Evolutionary conservation across 2,329 filamentous ascomycete genomes (phyloP), one percentile per base, ranked within the genome.

Genomic region (Fusarium beomiforme): DNA sequence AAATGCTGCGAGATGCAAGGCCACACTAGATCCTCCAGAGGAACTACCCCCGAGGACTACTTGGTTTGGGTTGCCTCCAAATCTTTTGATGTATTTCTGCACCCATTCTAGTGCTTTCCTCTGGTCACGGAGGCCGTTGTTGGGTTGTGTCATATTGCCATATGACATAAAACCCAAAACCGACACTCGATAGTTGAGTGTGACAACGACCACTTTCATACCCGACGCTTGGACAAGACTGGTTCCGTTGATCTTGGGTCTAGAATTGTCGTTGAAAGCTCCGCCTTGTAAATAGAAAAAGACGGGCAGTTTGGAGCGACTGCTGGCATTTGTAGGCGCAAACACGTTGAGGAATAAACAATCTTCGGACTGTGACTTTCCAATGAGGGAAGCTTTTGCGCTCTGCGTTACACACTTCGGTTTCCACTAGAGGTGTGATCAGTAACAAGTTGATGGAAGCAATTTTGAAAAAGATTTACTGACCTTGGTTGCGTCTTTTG

Each of bases 171-270:
- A 95, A 0, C 92, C 92, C 71, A 89, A 93, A 0, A 88, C 86
- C 0, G 92, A 92, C 17, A 95, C 91, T 13, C 92, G 89, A 77
- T 95, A 94, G 80, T 93, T 95, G 80, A 93, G 87, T 13, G 85
- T 90, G 3, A 94, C 91, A 1, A 93, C 88, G 0, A 95, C 81
- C 23, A 94, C 90, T 61, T 86, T 81, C 43, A 85, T 84, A 21
- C 87, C 87, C 0, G 89, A 90, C 34, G 83, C 77, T 33, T 91
- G 83, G 29, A 81, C 79, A 31, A 94, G 79, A 2, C 86, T 88
- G 2, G 85, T 85, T 1, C 88, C 90, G 69, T 93, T 88, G 69
- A 87, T 84, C 68, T 90, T 85, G 2, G 82, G 75, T 60, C 83
- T 82, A 3, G 82, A 80, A 69, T 85, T 81, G 17, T 67, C 63